Base-by-base conservation (phyloP, 2,329 filamentous ascomycete genomes). In the Coniochaeta hoffmannii region DNA sequence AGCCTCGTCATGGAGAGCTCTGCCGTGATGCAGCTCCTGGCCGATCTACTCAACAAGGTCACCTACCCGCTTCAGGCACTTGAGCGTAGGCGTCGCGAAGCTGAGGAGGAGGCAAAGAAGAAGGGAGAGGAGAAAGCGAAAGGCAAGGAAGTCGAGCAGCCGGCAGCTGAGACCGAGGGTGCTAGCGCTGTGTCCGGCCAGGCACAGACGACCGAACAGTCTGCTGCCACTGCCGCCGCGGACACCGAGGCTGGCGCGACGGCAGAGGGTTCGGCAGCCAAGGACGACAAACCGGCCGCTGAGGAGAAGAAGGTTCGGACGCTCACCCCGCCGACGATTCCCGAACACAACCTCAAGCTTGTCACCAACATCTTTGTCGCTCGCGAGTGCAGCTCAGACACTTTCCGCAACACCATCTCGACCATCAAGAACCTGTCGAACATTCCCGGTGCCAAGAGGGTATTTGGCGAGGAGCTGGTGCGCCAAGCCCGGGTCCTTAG, bases 381-480 rank as follows among this genome's bases (percentile, higher is more conserved):
- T 59, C 88, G 92, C 51, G 94, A 99, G 71, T 99, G 94, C 73
- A 96, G 90, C 66, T 92, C 90, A 60, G 97, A 96, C 77, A 97
- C 94, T 0, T 99, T 99, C 79, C 89, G 94, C 68, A 95, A 97
- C 70, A 97, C 94, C 0, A 82, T 99, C 54, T 94, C 93, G 15
- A 95, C 95, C n/a, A 96, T 99, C 76, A 97, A 96, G 75, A 97
- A 97, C 66, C 80, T 99, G 44, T 97, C 92, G 5, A 87, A 89
- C 36, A 94, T 99, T 58, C 91, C 93, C 15, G 90, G 88, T 12
- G 91, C 93, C 17, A 94, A 95, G 71, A 83, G 88, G 54, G 80
- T 90, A 11, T 97, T 99, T 68, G 94, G 94, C n/a, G 86, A 89
- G 62, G 93, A 99, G 71, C 80, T 99, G 53, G 89, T 96, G 57